Evolutionary conservation across 2,329 filamentous ascomycete genomes (phyloP).

Genomic region (Diaporthe ampelina): DNA sequence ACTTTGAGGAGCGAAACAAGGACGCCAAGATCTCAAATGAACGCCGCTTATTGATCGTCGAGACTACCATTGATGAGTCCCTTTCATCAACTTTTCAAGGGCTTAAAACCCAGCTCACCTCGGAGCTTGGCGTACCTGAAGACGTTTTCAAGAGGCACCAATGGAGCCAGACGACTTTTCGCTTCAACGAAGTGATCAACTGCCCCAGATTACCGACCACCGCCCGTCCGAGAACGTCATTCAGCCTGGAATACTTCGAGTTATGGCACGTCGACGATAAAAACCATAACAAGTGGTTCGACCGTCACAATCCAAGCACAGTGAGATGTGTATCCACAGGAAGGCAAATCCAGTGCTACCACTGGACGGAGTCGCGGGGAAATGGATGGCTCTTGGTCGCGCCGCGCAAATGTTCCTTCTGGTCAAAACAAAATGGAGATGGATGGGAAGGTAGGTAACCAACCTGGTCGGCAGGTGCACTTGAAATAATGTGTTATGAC

Average conservation of each 20-base stretch:
- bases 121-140: not conserved
- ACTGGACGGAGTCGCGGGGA: conserved; percentile 18
- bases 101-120: not conserved
- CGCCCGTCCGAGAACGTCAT: not conserved
- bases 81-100: not conserved
- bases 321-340: conserved; percentile 25
- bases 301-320: not conserved
- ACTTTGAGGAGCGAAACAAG: not conserved
- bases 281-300: not conserved
- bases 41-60: not conserved
- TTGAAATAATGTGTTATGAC: not conserved
- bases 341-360: conserved; percentile 30
- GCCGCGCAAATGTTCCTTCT: conserved; percentile 34
- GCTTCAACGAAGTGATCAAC: conserved; percentile 37
- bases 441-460: conserved; percentile 16
- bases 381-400: conserved; percentile 35
- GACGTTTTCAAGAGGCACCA: conserved; percentile 28
- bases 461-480: rapidly evolving
- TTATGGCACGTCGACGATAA: conserved; percentile 19
- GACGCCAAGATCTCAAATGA: not conserved
- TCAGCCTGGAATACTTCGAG: conserved; percentile 36
- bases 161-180: conserved; percentile 38
- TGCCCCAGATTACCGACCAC: conserved; percentile 31
- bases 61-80: not conserved
- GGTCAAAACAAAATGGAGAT: not conserved